Base-by-base conservation (phyloP, 2,329 filamentous ascomycete genomes). In the Venturia asperata region DNA sequence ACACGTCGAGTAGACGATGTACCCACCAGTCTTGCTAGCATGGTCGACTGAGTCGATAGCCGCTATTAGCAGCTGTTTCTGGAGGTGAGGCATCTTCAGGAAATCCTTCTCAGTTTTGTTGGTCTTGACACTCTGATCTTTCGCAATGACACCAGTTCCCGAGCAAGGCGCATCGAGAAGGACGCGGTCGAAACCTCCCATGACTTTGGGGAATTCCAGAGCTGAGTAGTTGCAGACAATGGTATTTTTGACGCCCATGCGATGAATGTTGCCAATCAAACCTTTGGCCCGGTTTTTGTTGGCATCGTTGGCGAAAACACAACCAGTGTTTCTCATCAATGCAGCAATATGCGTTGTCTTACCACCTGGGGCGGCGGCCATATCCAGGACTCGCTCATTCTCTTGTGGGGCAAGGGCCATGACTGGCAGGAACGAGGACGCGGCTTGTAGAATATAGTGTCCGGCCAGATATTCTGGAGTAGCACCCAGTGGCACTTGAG, bases 91-190 rank as follows among this genome's bases (percentile, higher is more conserved):
- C 63, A 99, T 85, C 72, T 89, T 86, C 76, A 97, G 85, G 80
- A 99, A 99, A 77, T 99, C 94, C 69, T 88, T 88, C 74, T 96
- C 91, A 13, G 90, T 95, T 82, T 97, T 97, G 82, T 97, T 97
- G 30, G 93, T 97, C 83, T 99, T 99, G 70, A 99, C 92, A 69
- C 89, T 91, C 41, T 93, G 86, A 77, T 99, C 94, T 80, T 99
- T 99, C 68, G 92, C 89, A 70, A 99, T 99, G 73, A 99, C 94
- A 72, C 94, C 94, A 0, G 94, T 99, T 70, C 94, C 93, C 3
- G 92, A 96, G 80, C 94, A 97, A 5, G 94, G 94, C 0, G 92
- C 92, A 78, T 99, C 92, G 66, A 97, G 89, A 58, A 97, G 80
- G 6, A 99, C 91, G 68, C 94, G 86, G 76, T 99, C 94, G 68